These are phyloP conservation scores for Anisodus acutangulus DNA, from an alignment of 257 asterid species.

Conservation along the genomic window DNA sequence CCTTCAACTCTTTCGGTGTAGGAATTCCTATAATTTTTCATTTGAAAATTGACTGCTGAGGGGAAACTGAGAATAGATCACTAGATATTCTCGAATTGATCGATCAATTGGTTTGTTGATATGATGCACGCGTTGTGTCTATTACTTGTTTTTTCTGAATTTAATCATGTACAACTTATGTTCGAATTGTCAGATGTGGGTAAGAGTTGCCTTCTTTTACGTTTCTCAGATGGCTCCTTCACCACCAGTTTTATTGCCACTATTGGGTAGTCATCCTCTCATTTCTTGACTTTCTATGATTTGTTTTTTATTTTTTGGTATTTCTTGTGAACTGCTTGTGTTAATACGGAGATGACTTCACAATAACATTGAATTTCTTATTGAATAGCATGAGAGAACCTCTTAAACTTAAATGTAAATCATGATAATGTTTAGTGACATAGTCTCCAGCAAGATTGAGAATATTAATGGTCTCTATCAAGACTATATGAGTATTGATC, in stretches of 20 bases:
- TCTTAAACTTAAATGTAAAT: conserved; percentile 16
- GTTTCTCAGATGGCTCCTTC: conserved; percentile 98
- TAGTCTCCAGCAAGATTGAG: conserved; percentile 26
- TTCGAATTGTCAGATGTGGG: conserved; percentile 63
- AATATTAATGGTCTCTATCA: neutral
- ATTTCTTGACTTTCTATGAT: neutral
- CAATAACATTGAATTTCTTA: neutral
- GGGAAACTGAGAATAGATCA: neutral
- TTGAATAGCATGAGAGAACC: conserved; percentile 16
- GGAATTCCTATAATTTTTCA: neutral
- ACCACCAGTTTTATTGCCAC: conserved; percentile 95
- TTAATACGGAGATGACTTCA: neutral
- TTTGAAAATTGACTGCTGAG: neutral
- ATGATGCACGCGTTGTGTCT: neutral
- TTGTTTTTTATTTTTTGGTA: neutral
- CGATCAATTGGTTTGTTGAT: neutral
- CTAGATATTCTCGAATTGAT: neutral
- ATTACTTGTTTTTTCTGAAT: conserved; percentile 20
- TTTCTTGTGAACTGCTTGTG: neutral
- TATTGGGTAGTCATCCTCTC: conserved; percentile 56
- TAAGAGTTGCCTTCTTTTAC: conserved; percentile 95
- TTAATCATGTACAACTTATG: neutral
- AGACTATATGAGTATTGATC: neutral
- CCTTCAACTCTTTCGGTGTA: neutral
- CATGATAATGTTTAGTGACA: neutral